These are phyloP conservation scores for Brassica cretica DNA, from an alignment of 345 rosid species.

Conservation along the genomic window DNA sequence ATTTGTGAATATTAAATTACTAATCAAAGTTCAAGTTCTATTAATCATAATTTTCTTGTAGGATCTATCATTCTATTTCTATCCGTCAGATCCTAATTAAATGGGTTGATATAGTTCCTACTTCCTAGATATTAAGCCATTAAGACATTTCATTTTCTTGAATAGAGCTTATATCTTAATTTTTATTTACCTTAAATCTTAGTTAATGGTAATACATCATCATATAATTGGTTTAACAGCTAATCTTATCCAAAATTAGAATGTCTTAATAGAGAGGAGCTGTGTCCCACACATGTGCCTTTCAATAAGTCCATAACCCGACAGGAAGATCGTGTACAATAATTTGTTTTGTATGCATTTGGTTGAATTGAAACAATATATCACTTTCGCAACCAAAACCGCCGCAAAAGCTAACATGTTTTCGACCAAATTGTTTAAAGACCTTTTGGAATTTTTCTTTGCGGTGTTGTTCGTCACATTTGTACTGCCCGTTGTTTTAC, in stretches of 20 bases:
- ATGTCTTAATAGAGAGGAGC: slow-evolving; percentile 8
- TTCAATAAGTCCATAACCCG: slow-evolving; percentile 18
- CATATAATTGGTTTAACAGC: background rate
- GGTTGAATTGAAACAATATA: background rate
- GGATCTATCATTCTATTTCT: background rate
- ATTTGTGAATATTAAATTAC: background rate
- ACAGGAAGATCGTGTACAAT: slow-evolving; percentile 4
- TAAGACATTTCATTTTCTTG: slow-evolving; percentile 7
- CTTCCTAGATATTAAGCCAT: no score
- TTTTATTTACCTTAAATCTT: no score
- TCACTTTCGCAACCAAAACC: slow-evolving; percentile 12
- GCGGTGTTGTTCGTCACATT: background rate
- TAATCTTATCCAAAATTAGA: slow-evolving; percentile 17
- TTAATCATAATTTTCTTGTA: background rate
- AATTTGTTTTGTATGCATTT: slow-evolving; percentile 16
- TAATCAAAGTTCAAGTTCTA: background rate
- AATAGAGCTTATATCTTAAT: slow-evolving; percentile 10
- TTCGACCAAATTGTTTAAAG: slow-evolving; percentile 2
- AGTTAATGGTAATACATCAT: background rate
- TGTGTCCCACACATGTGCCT: slow-evolving; percentile 31
- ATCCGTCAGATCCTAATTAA: background rate
- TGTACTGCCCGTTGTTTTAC: background rate
- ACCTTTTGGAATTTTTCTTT: background rate
- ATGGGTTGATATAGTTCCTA: background rate
- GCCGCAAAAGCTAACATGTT: slow-evolving; percentile 19